Evolutionary conservation across 2,329 filamentous ascomycete species (phyloP).

Genomic region (Colletotrichum chrysophilum): DNA sequence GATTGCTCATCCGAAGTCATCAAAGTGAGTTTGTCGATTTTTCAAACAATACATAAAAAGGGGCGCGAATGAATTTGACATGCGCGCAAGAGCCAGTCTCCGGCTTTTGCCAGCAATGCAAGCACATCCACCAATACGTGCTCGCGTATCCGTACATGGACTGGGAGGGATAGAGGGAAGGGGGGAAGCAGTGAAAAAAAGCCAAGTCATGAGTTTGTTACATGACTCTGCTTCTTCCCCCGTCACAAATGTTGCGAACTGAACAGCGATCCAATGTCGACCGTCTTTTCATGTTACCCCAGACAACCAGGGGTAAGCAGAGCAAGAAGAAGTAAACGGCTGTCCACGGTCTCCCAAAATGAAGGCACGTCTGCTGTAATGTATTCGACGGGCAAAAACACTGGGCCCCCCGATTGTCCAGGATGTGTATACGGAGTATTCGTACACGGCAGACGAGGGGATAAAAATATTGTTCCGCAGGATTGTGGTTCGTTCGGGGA

Average conservation of each 20-base stretch:
- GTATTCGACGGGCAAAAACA: conserved; percentile 3
- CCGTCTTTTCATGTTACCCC: conserved; percentile 9
- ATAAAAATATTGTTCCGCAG: not conserved
- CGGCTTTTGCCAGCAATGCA: not conserved
- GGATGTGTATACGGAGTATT: not conserved
- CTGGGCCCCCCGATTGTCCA: not conserved
- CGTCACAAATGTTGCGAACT: not conserved
- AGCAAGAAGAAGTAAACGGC: not conserved
- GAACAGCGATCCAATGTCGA: not conserved
- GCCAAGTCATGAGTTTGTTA: not conserved
- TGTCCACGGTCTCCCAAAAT: not conserved
- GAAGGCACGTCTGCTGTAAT: not conserved
- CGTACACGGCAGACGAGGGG: not conserved
- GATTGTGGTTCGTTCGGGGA: not conserved
- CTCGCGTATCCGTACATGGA: not conserved
- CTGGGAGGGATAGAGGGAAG: not conserved
- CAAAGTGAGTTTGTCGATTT: not conserved
- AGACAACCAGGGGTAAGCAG: not conserved
- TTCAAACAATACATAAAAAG: not conserved
- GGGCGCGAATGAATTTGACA: not conserved
- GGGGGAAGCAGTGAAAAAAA: not conserved
- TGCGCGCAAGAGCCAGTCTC: not conserved
- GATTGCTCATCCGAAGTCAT: not conserved
- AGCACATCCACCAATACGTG: not conserved
- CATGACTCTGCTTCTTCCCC: not conserved